Conservation (phyloP, 2,329 filamentous ascomycete species). For the Exophiala viscosa region DNA sequence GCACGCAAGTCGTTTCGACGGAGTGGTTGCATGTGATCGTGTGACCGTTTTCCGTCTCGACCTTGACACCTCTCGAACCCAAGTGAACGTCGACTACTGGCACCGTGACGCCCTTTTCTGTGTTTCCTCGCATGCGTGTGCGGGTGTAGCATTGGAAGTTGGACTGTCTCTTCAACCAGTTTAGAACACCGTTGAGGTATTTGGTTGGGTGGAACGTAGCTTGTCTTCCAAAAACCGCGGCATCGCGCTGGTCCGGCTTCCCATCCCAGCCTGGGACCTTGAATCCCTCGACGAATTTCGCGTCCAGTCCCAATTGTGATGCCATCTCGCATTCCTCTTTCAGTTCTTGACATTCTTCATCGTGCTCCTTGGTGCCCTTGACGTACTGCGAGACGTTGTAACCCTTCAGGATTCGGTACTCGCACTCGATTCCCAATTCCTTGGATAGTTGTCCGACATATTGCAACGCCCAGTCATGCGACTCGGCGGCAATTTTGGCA, state of each 20-base stretch:
- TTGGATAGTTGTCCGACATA: slow-evolving; percentile 50
- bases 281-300: slow-evolving; percentile 41
- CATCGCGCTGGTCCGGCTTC: slow-evolving; percentile 50
- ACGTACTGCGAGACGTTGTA: slow-evolving; percentile 52
- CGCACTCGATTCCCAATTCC: slow-evolving; percentile 53
- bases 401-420: slow-evolving; percentile 50
- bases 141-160: slow-evolving; percentile 54
- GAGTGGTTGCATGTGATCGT: slow-evolving; percentile 49
- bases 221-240: slow-evolving; percentile 46
- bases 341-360: slow-evolving; percentile 45
- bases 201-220: slow-evolving; percentile 57
- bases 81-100: slow-evolving; percentile 34
- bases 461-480: slow-evolving; percentile 53
- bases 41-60: slow-evolving; percentile 47
- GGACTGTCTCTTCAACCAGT: slow-evolving; percentile 49
- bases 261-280: slow-evolving; percentile 52
- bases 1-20: slow-evolving; percentile 54
- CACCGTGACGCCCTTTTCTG: slow-evolving; percentile 48
- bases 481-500: slow-evolving; percentile 50
- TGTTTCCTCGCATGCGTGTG: slow-evolving; percentile 47
- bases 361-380: slow-evolving; percentile 40
- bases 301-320: slow-evolving; percentile 44
- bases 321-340: slow-evolving; percentile 46
- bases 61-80: slow-evolving; percentile 45
- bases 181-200: slow-evolving; percentile 52